phyloP scores from a whole-genome alignment of 1,284 basidiomycete genomes.

The Coniferiporia sulphurascens region DNA sequence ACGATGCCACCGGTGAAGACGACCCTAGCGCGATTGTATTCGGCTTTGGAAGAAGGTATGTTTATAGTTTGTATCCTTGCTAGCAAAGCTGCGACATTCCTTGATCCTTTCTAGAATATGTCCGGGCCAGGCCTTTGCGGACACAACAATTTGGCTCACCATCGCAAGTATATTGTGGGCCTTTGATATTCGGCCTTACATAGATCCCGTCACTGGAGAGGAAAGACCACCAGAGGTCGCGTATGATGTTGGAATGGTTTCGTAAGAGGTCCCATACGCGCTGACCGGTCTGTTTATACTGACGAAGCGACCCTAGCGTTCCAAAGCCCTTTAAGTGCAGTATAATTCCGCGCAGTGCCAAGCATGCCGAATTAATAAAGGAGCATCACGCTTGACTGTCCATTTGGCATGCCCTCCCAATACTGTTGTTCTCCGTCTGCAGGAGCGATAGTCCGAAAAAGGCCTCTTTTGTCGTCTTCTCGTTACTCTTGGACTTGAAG shows the following conservation, averaged over 20 bases:
- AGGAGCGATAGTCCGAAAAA: not conserved
- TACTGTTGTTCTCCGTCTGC: not conserved
- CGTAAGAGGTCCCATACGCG: not conserved
- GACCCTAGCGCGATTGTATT: not conserved
- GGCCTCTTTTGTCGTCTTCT: no score
- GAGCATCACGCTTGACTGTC: not conserved
- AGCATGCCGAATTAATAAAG: not conserved
- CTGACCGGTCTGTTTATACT: not conserved
- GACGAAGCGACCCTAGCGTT: no score
- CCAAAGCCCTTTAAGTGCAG: not conserved
- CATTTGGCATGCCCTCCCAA: not conserved
- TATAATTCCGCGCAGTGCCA: not conserved
- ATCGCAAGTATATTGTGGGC: slow-evolving; percentile 12
- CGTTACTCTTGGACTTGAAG: no score
- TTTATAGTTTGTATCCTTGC: no score
- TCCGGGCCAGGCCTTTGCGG: slow-evolving; percentile 15
- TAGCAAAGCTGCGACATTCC: no score
- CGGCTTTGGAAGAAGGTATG: not conserved
- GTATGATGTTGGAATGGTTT: not conserved
- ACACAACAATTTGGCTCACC: slow-evolving; percentile 11
- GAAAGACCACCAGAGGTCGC: not conserved
- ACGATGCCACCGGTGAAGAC: not conserved
- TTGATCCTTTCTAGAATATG: slow-evolving; percentile 5
- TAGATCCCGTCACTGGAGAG: slow-evolving; percentile 3
- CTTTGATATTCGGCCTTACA: slow-evolving; percentile 9